phyloP scores from a whole-genome alignment of 192 early-diverging fungal genomes.

The Coemansia sp. region DNA sequence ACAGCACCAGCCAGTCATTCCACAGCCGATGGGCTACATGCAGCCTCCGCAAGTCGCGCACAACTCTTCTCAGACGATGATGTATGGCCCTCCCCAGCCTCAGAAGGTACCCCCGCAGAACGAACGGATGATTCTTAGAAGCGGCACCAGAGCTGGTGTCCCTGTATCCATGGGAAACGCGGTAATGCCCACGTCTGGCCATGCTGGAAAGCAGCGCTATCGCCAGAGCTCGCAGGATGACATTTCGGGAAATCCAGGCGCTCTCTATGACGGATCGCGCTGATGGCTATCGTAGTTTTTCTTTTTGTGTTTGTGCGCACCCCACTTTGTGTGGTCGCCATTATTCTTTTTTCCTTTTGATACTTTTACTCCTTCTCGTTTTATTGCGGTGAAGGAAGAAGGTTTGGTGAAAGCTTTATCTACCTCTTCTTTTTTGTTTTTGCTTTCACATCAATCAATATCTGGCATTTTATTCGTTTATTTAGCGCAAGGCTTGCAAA shows the following conservation, averaged over 20 bases:
- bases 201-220: conserved; percentile 35
- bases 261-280: conserved; percentile 34
- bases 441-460: conserved; percentile 4
- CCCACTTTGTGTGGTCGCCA: not conserved
- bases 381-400: not conserved
- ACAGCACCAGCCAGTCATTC: conserved; percentile 32
- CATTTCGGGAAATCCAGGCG: conserved; percentile 20
- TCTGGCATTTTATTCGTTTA: conserved; percentile 1
- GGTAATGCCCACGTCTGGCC: conserved; percentile 16
- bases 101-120: conserved; percentile 36
- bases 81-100: conserved; percentile 37
- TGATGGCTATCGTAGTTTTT: not conserved
- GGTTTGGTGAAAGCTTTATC: not conserved
- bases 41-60: conserved; percentile 31
- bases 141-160: conserved; percentile 36
- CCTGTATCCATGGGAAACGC: conserved; percentile 16
- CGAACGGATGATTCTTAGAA: conserved; percentile 51
- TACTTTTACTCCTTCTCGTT: conserved; percentile 1
- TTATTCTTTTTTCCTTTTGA: conserved; percentile 11
- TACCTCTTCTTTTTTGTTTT: conserved; percentile 11
- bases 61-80: conserved; percentile 30
- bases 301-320: conserved; percentile 9
- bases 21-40: conserved; percentile 30
- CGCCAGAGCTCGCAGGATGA: conserved; percentile 45
- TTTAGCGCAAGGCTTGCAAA: not conserved